Evolutionary conservation across 2,329 filamentous ascomycete genomes (phyloP), one percentile per base, ranked within the genome.

Genomic region (Trichoderma hamatum): DNA sequence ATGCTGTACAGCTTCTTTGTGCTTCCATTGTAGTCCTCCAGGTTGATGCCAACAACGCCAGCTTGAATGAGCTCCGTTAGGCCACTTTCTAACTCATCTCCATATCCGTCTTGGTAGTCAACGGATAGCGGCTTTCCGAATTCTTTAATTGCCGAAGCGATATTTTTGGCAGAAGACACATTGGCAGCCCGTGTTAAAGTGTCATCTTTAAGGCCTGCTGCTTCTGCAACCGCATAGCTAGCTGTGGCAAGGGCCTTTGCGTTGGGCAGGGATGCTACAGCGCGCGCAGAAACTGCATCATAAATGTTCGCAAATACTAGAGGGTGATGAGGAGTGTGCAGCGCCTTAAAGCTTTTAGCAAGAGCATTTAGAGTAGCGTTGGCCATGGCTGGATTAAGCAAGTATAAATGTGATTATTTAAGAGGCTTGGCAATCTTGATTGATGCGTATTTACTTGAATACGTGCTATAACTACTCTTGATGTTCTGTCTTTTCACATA

Each of bases 21-120:
- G 4, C n/a, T 21, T 54, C 36, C 59, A 43, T 68, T 43, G 10
- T 60, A 60, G 24, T 68, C 65, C 32, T 68, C 65, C 5, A 68
- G 56, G 26, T 68, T 68, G 6, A 68, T 52, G 28, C 65, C 65
- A 9, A 54, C 65, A 26, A 68, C 65, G 9, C 65, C 56, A 3
- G 43, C 26, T n/a, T 39, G 28, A 11, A 68, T 14, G 3, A 68
- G 56, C 26, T 60, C 65, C 7, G 36, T 54, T 28, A 61, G 51
- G 13, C 52, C 65, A 3, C 52, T 32, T 43, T 68, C 65, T n/a
- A 68, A 56, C 30, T 62, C 19, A 28, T 62, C 56, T 16, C 65
- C 65, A 30, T 62, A 68, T 54, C 36, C 56, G n/a, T 68, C 65
- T 30, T 68, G 65, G 14, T 54, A 52, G 26, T 68, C 65, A 2